Percentiles rank a stretch among this genome's conserved stretches.
These are phyloP conservation scores for Globisporangium okanoganense DNA, from an alignment of 352 stramenopile genomes.

Conservation along the genomic window DNA sequence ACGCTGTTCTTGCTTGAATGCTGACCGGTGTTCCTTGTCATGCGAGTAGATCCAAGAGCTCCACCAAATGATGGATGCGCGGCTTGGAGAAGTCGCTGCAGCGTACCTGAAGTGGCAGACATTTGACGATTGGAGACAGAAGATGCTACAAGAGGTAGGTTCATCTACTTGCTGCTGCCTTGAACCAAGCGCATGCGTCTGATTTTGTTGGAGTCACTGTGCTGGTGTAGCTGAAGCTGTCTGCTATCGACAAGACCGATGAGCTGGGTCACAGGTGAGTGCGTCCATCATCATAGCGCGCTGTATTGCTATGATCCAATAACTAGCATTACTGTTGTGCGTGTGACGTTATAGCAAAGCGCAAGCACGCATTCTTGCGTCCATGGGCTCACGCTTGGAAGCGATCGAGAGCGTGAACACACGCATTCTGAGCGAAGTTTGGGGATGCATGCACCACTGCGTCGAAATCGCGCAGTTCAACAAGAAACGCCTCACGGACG, in stretches of 20 bases:
- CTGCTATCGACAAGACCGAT: slow-evolving; percentile 58
- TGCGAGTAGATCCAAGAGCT: slow-evolving; percentile 31
- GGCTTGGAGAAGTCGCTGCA: slow-evolving; percentile 46
- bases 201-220: background rate
- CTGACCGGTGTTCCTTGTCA: background rate
- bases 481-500: slow-evolving; percentile 54
- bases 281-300: too few species aligned
- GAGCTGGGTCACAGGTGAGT: slow-evolving; percentile 66
- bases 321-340: background rate
- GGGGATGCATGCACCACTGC: slow-evolving; percentile 79
- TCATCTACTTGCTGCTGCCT: background rate
- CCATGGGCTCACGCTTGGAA: slow-evolving; percentile 60
- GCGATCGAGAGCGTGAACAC: slow-evolving; percentile 54
- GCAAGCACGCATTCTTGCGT: slow-evolving; percentile 60
- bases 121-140: slow-evolving; percentile 81
- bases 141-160: slow-evolving; percentile 72
- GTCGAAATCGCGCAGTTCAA: slow-evolving; percentile 80
- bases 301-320: too few species aligned
- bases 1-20: background rate
- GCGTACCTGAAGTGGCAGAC: slow-evolving; percentile 68
- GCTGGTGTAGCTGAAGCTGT: slow-evolving; percentile 38
- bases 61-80: slow-evolving; percentile 42
- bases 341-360: slow-evolving; percentile 37
- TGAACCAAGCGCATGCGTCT: background rate
- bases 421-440: slow-evolving; percentile 72